phyloP scores from a whole-genome alignment of 768 basidiomycete genomes.

The Pleurotus giganteus region DNA sequence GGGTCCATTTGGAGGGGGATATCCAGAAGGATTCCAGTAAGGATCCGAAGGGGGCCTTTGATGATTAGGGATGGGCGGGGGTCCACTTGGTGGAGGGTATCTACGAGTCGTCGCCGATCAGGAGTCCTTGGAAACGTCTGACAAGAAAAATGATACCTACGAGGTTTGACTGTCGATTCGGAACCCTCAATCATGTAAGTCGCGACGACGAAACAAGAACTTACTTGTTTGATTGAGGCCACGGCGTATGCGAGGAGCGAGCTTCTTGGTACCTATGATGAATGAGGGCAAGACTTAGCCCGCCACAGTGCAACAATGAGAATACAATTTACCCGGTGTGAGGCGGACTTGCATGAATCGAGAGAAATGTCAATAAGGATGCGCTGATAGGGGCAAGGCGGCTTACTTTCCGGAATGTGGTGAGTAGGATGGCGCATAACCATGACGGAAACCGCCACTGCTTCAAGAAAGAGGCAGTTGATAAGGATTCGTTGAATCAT shows the following conservation, averaged over 20 bases:
- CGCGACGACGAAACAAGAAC: conserved; percentile 11
- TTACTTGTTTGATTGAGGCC: conserved; percentile 21
- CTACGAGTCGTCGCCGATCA: conserved; percentile 4
- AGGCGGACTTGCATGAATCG: no score
- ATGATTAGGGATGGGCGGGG: conserved; percentile 24
- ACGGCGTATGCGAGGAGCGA: conserved; percentile 18
- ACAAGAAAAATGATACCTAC: neutral
- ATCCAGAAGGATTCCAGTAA: neutral
- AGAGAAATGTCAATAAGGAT: no score
- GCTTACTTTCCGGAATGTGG: neutral
- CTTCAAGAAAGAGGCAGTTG: no score
- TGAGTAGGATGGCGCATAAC: neutral
- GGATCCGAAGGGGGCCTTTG: neutral
- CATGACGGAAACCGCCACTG: neutral
- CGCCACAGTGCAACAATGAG: no score
- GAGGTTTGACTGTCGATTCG: conserved; percentile 12
- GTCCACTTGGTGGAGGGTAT: conserved; percentile 21
- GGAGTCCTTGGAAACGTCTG: neutral
- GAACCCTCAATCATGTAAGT: no score
- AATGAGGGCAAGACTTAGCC: neutral
- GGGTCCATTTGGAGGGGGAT: neutral
- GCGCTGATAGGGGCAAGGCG: neutral
- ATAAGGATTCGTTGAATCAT: neutral
- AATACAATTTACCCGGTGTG: no score
- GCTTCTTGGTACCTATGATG: conserved; percentile 17